Evolutionary conservation across 805 yeast genomes (phyloP).

Genomic region (Sungouiozyma ichnusensis): DNA sequence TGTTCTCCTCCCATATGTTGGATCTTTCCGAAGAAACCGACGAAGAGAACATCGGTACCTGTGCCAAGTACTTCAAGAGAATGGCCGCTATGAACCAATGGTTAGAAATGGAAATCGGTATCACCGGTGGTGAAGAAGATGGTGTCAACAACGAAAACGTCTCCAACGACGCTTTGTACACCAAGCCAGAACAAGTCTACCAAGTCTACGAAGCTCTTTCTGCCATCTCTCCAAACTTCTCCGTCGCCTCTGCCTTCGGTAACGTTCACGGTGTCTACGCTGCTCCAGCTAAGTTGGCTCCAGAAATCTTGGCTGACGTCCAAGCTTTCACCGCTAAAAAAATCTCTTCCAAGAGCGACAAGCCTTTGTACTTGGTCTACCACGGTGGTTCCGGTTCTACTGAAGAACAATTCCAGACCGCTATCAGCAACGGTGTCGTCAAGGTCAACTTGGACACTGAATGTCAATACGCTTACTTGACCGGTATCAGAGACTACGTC

Average conservation of each 20-base stretch:
- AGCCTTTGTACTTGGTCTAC: slow-evolving; percentile 95
- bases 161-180: slow-evolving; percentile 78
- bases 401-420: slow-evolving; percentile 83
- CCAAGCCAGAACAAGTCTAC: slow-evolving; percentile 89
- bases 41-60: slow-evolving; percentile 87
- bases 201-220: slow-evolving; percentile 82
- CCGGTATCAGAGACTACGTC: slow-evolving; percentile 96
- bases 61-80: slow-evolving; percentile 91
- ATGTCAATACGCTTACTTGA: slow-evolving; percentile 95
- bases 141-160: slow-evolving; percentile 98
- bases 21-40: slow-evolving; percentile 95
- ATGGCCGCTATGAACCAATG: slow-evolving; percentile 91
- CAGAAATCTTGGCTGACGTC: slow-evolving; percentile 91
- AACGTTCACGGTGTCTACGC: slow-evolving; percentile 99
- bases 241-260: slow-evolving; percentile 99
- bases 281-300: slow-evolving; percentile 91
- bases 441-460: slow-evolving; percentile 99
- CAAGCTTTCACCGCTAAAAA: slow-evolving; percentile 77
- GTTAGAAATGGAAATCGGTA: slow-evolving; percentile 99
- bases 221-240: slow-evolving; percentile 93
- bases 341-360: slow-evolving; percentile 38
- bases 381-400: slow-evolving; percentile 99
- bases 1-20: slow-evolving; percentile 98
- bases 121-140: slow-evolving; percentile 99
- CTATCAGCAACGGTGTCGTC: slow-evolving; percentile 88